Evolutionary conservation across 2,329 filamentous ascomycete species (phyloP).

Genomic region (Raffaelea albimanens): DNA sequence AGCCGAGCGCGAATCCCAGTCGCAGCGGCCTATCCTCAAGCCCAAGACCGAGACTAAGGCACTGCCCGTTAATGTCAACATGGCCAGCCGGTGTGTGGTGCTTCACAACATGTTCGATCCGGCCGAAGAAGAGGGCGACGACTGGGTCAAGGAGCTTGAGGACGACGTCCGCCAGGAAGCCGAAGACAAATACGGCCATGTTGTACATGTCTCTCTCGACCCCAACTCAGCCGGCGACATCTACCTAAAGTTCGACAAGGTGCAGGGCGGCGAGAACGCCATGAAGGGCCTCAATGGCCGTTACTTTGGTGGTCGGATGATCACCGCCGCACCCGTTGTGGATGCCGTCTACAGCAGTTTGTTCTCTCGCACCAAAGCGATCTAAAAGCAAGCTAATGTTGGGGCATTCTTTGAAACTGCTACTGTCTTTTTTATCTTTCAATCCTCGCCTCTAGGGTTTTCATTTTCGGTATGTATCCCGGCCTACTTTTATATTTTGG

Average conservation of each 20-base stretch:
- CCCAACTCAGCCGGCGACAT: constrained; percentile 91
- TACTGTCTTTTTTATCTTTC: not conserved
- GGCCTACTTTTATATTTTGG: too few species aligned
- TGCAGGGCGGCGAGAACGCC: constrained; percentile 91
- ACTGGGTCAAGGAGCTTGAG: constrained; percentile 89
- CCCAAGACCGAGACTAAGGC: constrained; percentile 72
- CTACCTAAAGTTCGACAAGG: constrained; percentile 95
- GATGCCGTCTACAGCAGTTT: constrained; percentile 98
- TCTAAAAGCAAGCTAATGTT: constrained; percentile 50
- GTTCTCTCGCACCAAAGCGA: constrained; percentile 78
- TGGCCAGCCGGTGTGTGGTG: constrained; percentile 87
- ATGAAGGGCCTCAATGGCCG: constrained; percentile 96
- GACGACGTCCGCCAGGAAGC: constrained; percentile 89
- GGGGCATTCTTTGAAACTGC: not conserved
- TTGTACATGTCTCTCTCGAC: constrained; percentile 94
- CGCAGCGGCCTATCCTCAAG: constrained; percentile 63
- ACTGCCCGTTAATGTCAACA: constrained; percentile 62
- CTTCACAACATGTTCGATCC: constrained; percentile 94
- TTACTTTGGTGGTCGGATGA: constrained; percentile 87
- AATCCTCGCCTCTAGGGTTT: not conserved
- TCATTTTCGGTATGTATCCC: too few species aligned
- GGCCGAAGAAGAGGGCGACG: constrained; percentile 77
- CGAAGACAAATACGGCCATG: constrained; percentile 89
- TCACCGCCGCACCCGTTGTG: constrained; percentile 91
- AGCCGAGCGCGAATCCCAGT: too few species aligned